A percentile compares a stretch with the other conserved stretches of the same genome.
These are phyloP conservation scores for Starmerella apicola DNA, from an alignment of 805 yeast genomes.

Conservation along the genomic window DNA sequence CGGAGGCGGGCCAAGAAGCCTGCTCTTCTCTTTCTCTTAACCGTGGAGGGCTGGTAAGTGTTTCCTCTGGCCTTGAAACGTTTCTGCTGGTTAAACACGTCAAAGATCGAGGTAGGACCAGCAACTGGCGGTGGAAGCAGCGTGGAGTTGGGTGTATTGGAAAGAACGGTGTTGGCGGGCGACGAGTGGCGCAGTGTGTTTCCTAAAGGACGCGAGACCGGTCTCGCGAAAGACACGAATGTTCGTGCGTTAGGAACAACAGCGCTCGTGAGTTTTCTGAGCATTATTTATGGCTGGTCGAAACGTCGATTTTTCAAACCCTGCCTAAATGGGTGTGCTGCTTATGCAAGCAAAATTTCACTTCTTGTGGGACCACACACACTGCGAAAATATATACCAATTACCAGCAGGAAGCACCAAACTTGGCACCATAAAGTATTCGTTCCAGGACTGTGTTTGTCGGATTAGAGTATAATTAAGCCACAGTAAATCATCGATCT, in stretches of 20 bases:
- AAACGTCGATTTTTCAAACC: background rate
- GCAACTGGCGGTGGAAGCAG: conserved; percentile 1
- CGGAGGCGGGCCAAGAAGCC: conserved; percentile 83
- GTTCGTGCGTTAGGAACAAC: conserved; percentile 4
- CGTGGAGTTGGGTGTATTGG: background rate
- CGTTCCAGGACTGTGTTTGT: no score
- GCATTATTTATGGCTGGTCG: background rate
- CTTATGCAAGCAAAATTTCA: background rate
- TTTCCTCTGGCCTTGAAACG: conserved; percentile 67
- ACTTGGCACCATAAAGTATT: no score
- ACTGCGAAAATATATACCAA: no score
- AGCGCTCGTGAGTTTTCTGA: conserved; percentile 2
- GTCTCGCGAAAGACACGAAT: conserved; percentile 15
- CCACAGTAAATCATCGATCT: no score
- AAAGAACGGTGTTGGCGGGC: background rate
- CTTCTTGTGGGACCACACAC: no score
- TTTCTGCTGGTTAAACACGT: conserved; percentile 14
- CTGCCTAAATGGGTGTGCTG: background rate
- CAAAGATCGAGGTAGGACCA: conserved; percentile 10
- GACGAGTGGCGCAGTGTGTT: background rate
- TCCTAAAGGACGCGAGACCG: conserved; percentile 11
- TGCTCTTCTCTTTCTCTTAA: conserved; percentile 76
- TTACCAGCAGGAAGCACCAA: no score
- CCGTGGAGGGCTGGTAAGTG: conserved; percentile 86
- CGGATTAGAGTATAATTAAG: no score